Percentiles rank a stretch among this genome's conserved stretches.
Conservation (phyloP, 192 early-diverging fungal species). For the Glomus cerebriforme region DNA sequence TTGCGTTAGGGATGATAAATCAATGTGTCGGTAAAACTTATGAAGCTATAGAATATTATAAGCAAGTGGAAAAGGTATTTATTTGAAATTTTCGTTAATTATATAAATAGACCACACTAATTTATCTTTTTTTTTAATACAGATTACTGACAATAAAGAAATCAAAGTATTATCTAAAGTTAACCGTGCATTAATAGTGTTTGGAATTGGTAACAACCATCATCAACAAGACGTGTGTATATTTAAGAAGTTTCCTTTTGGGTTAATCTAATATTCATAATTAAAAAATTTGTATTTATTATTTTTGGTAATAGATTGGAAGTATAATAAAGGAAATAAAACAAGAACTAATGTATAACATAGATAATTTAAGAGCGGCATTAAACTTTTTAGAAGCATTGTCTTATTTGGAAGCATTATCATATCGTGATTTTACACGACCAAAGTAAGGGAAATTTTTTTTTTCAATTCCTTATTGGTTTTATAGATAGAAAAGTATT, state of each 20-base stretch:
- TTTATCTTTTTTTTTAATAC: background rate
- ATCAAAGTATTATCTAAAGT: slow-evolving; percentile 10
- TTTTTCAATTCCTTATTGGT: background rate
- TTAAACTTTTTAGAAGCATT: slow-evolving; percentile 23
- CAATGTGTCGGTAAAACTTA: slow-evolving; percentile 22
- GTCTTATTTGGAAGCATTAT: slow-evolving; percentile 16
- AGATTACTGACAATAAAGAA: slow-evolving; percentile 6
- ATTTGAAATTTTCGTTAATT: background rate
- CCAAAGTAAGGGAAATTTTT: background rate
- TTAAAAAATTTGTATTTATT: background rate
- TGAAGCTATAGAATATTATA: slow-evolving; percentile 17
- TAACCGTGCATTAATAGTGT: slow-evolving; percentile 7
- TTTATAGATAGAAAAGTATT: no score
- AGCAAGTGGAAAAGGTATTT: slow-evolving; percentile 22
- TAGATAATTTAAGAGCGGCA: slow-evolving; percentile 7
- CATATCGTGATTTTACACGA: slow-evolving; percentile 2
- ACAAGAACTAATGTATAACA: slow-evolving; percentile 34
- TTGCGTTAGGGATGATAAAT: slow-evolving; percentile 26
- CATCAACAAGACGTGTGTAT: background rate
- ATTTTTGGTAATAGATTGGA: background rate
- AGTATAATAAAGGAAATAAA: slow-evolving; percentile 25
- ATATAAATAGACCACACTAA: background rate
- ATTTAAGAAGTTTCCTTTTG: background rate
- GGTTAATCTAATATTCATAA: background rate
- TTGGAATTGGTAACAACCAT: slow-evolving; percentile 9